Evolutionary conservation across 371 early-diverging fungal species (phyloP).

Genomic region (Mortierella sp.): DNA sequence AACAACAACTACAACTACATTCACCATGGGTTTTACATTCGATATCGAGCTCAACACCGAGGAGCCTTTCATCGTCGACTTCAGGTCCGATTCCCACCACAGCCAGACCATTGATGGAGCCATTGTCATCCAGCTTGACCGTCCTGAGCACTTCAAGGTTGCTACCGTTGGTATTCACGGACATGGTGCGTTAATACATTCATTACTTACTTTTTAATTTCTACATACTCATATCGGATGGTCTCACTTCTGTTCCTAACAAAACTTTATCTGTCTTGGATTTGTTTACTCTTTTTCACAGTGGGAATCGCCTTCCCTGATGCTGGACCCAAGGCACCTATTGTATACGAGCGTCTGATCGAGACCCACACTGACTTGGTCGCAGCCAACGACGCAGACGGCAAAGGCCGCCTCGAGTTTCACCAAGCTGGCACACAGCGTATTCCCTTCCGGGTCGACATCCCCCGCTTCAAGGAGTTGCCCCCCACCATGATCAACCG

Average conservation of each 20-base stretch:
- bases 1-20: no score
- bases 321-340: slow-evolving; percentile 18
- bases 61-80: slow-evolving; percentile 32
- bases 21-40: slow-evolving; percentile 45
- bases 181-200: slow-evolving; percentile 23
- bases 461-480: slow-evolving; percentile 28
- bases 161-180: slow-evolving; percentile 38
- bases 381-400: slow-evolving; percentile 53
- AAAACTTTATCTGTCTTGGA: background rate
- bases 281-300: background rate
- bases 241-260: background rate
- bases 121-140: slow-evolving; percentile 30
- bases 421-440: slow-evolving; percentile 30
- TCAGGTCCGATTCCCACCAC: slow-evolving; percentile 9
- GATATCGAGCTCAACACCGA: slow-evolving; percentile 39
- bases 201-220: background rate
- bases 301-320: slow-evolving; percentile 43
- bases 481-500: slow-evolving; percentile 50
- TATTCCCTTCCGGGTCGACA: slow-evolving; percentile 51
- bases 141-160: slow-evolving; percentile 37
- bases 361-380: slow-evolving; percentile 26
- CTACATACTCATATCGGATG: background rate
- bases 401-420: slow-evolving; percentile 29
- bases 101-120: slow-evolving; percentile 30
- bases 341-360: slow-evolving; percentile 41